phyloP scores from a whole-genome alignment of 441 rosid genomes.

The Populus hybrid region DNA sequence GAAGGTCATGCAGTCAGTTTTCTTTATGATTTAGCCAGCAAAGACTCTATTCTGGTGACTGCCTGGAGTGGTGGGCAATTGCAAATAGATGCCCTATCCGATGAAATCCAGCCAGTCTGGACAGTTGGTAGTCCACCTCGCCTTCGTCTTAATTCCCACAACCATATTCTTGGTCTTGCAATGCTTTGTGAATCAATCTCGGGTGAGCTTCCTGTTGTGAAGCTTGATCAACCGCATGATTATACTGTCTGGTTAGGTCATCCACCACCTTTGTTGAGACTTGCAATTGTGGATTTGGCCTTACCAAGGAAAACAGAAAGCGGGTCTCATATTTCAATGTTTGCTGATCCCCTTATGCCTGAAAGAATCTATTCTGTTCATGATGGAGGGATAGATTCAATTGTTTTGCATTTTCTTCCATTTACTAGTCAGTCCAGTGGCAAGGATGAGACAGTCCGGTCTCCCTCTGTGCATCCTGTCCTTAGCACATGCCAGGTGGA shows the following conservation, averaged over 20 bases:
- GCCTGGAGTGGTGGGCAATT: constrained; percentile 97
- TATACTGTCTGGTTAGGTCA: constrained; percentile 80
- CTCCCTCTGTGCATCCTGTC: constrained; percentile 87
- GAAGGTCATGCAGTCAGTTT: constrained; percentile 86
- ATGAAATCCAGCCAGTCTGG: constrained; percentile 98
- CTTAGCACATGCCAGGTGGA: constrained; percentile 80
- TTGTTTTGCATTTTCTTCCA: constrained; percentile 90
- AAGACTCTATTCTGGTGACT: constrained; percentile 86
- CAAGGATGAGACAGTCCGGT: constrained; percentile 63
- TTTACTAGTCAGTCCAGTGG: constrained; percentile 79
- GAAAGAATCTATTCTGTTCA: constrained; percentile 83
- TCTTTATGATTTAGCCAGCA: constrained; percentile 77
- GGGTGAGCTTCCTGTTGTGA: constrained; percentile 43
- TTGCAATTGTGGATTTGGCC: constrained; percentile 93
- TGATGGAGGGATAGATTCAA: constrained; percentile 82
- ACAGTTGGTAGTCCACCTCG: constrained; percentile 66
- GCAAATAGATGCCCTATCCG: constrained; percentile 92
- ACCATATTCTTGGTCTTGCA: constrained; percentile 64
- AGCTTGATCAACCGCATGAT: constrained; percentile 58
- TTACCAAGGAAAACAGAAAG: constrained; percentile 55
- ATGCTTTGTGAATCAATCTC: constrained; percentile 82
- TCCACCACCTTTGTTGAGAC: constrained; percentile 86
- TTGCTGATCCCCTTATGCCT: constrained; percentile 70
- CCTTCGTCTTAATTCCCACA: constrained; percentile 58
- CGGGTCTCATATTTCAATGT: constrained; percentile 48